Conservation (phyloP, 225 moss, liverwort and hornwort species). For the Lunularia cruciata region DNA sequence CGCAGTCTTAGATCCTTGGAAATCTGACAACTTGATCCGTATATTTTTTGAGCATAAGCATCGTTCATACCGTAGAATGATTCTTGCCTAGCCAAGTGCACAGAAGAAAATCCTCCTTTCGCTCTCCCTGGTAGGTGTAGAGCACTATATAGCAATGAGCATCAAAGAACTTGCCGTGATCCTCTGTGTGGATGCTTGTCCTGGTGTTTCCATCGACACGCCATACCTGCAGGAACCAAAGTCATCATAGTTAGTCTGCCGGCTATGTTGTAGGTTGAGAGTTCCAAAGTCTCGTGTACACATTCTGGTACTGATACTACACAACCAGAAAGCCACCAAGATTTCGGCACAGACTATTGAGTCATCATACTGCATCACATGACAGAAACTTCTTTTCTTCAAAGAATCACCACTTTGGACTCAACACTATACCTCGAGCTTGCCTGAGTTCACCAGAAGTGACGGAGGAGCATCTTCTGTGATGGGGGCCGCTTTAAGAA, state of each 20-base stretch:
- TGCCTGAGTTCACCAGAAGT: conserved; percentile 63
- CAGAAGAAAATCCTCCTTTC: conserved; percentile 80
- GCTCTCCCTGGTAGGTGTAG: conserved; percentile 81
- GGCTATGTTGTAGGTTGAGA: background rate
- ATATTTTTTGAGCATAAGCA: background rate
- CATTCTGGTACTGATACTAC: no score
- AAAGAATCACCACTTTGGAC: no score
- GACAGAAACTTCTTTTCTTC: background rate
- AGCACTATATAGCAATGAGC: conserved; percentile 79
- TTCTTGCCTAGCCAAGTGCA: conserved; percentile 85
- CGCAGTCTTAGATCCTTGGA: no score
- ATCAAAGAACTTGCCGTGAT: conserved; percentile 82
- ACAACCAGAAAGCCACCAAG: background rate
- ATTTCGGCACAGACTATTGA: background rate
- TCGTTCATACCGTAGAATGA: conserved; percentile 50
- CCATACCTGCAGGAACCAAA: conserved; percentile 59
- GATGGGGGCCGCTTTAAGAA: conserved; percentile 73
- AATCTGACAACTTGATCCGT: no score
- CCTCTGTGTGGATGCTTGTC: conserved; percentile 54
- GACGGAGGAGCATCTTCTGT: conserved; percentile 56
- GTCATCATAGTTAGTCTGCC: background rate
- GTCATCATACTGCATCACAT: background rate
- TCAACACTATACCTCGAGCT: conserved; percentile 87
- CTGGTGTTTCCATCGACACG: conserved; percentile 58
- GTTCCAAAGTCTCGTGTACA: background rate